Evolutionary conservation across 2,329 filamentous ascomycete species (phyloP), one percentile per base, ranked within the genome.

Genomic region (Alternaria triticimaculans): DNA sequence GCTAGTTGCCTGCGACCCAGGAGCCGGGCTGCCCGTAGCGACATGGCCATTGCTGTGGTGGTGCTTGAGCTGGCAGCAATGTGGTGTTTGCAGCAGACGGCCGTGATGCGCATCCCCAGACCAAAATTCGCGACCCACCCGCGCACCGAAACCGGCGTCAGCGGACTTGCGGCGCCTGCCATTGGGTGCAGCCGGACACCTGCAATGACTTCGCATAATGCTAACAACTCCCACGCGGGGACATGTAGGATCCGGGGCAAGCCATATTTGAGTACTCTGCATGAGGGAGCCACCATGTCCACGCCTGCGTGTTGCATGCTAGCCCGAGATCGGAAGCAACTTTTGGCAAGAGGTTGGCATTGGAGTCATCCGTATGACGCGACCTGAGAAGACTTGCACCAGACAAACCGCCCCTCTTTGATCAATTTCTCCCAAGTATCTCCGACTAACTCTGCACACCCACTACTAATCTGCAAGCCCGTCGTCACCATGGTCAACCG

Each of bases 401-500:
- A 49, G 59, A 50, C 58, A 55, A 37, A 49, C 33, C 54, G 55
- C 45, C 56, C 33, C 41, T 62, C 57, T 65, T 57, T 58, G 44
- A 58, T 58, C 45, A 46, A 25, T 57, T 54, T 26, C 28, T 43
- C 54, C 37, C 55, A 44, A 55, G 30, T 59, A 44, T 58, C 55
- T 48, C 57, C 53, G 44, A 37, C 44, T 48, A 11, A 25, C 15
- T 43, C 25, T 51, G 14, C 44, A 46, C 45, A 28, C 41, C 43
- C 18, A 20, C 58, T 48, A 49, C 57, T 53, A n/a, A 58, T 26
- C 48, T 28, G 28, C 28, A 60, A 46, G 43, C 21, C 23, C 14
- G 50, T 57, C 63, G 30, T 49, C 67, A 66, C 60, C 68, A 93
- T 95, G 92, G 90, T 91, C 74, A 84, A 87, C 68, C 86, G 93